Conservation (phyloP, 441 rosid genomes). For the Melastoma candidum region DNA sequence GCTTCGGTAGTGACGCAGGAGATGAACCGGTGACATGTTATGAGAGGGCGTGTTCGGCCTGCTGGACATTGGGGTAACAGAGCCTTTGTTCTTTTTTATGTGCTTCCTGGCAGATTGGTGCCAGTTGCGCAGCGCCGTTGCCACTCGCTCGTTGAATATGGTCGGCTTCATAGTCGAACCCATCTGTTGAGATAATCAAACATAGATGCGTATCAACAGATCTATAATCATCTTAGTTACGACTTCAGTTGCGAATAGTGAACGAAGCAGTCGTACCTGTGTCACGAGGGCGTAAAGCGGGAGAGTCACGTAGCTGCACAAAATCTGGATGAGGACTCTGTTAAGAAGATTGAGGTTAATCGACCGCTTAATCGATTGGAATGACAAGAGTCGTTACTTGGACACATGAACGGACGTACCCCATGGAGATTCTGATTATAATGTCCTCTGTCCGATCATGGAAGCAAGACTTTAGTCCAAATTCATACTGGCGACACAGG, state of each 20-base stretch:
- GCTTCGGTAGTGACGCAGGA: neutral
- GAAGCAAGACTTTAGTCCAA: constrained; percentile 3
- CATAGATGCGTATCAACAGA: neutral
- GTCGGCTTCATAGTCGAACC: constrained; percentile 15
- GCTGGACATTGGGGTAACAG: constrained; percentile 1
- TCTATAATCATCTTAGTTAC: too few relatives aligned
- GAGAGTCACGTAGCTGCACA: constrained; percentile 10
- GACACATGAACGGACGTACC: neutral
- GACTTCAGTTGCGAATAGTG: too few relatives aligned
- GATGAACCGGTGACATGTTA: constrained; percentile 9
- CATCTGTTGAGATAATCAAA: constrained; percentile 9
- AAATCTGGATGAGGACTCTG: constrained; percentile 10
- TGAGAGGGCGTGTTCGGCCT: constrained; percentile 1
- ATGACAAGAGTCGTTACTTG: neutral
- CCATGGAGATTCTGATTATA: constrained; percentile 8
- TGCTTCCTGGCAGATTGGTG: constrained; percentile 9
- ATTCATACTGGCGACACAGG: constrained; percentile 3
- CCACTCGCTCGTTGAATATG: constrained; percentile 16
- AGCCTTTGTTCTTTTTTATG: constrained; percentile 3
- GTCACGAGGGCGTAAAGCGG: constrained; percentile 9
- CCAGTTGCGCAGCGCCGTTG: constrained; percentile 10
- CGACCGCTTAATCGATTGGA: neutral
- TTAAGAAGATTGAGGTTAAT: neutral
- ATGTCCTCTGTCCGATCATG: constrained; percentile 3
- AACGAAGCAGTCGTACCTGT: neutral